These are phyloP conservation scores for Acer yangbiense DNA, from an alignment of 345 rosid genomes.

Conservation along the genomic window DNA sequence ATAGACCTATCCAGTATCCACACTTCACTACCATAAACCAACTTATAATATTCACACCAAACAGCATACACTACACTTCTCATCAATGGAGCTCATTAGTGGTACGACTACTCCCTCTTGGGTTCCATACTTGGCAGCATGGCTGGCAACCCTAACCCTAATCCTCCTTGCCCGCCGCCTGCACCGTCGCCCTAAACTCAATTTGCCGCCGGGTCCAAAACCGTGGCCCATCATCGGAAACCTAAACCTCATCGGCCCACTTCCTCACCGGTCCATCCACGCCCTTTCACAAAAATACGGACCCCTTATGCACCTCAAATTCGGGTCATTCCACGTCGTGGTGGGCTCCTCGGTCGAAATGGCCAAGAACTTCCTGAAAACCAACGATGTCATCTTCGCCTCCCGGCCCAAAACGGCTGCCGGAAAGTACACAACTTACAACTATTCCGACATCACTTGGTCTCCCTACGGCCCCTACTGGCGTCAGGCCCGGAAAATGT, in stretches of 20 bases:
- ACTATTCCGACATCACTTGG: constrained; percentile 64
- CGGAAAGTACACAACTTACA: constrained; percentile 69
- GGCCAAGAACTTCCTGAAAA: constrained; percentile 56
- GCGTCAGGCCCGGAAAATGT: constrained; percentile 71
- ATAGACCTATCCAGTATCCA: background rate
- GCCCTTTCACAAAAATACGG: constrained; percentile 59
- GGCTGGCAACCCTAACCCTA: constrained; percentile 39
- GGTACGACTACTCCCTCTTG: constrained; percentile 8
- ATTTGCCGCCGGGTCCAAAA: constrained; percentile 63
- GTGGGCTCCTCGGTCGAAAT: constrained; percentile 59
- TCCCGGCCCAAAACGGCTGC: constrained; percentile 55
- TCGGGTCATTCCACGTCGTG: constrained; percentile 54
- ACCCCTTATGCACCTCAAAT: constrained; percentile 54
- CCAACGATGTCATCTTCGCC: constrained; percentile 48
- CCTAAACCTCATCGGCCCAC: constrained; percentile 60
- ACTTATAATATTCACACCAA: background rate
- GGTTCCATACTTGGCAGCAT: constrained; percentile 22
- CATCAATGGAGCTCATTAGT: constrained; percentile 22
- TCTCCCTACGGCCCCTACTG: constrained; percentile 67
- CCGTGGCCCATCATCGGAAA: constrained; percentile 74
- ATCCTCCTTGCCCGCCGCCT: constrained; percentile 37
- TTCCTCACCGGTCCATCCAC: constrained; percentile 68
- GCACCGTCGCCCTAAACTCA: constrained; percentile 38
- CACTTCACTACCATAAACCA: background rate
- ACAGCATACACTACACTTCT: background rate